Conservation (phyloP, 495 filamentous ascomycete species). For the Sordaria brevicollis region DNA sequence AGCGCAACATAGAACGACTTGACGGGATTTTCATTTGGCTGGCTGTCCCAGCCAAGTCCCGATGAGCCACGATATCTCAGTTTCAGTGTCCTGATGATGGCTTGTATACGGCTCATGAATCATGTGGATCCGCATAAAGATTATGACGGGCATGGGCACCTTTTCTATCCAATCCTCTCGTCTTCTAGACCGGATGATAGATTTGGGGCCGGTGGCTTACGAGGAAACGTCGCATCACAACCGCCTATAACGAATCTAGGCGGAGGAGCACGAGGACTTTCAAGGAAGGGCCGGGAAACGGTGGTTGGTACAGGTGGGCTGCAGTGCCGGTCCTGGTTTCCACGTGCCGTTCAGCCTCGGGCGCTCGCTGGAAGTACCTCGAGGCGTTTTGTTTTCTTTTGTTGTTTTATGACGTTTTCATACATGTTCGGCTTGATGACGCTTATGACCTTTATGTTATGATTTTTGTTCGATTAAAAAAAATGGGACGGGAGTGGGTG, state of each 20-base stretch:
- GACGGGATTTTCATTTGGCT: conserved; percentile 8
- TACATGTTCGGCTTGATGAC: conserved; percentile 11
- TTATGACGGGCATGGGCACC: background rate
- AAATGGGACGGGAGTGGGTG: conserved; percentile 6
- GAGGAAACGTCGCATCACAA: background rate
- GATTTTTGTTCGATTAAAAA: conserved; percentile 28
- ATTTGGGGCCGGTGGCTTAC: background rate
- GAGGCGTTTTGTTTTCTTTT: background rate
- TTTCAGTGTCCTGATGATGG: conserved; percentile 23
- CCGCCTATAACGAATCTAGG: conserved; percentile 15
- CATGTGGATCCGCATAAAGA: background rate
- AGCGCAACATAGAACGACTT: conserved; percentile 8
- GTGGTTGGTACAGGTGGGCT: background rate
- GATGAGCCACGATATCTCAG: conserved; percentile 19
- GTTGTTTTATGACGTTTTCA: conserved; percentile 4
- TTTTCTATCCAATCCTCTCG: background rate
- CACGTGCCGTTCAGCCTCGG: background rate
- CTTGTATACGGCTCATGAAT: conserved; percentile 28
- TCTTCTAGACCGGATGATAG: background rate
- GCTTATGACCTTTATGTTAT: conserved; percentile 24
- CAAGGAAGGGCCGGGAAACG: background rate
- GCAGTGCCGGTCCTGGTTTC: background rate
- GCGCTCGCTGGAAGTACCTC: background rate
- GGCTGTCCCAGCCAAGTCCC: background rate
- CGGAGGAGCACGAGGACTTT: background rate